These are phyloP conservation scores for Ophiostoma ulmi DNA, from an alignment of 2,329 filamentous ascomycete genomes.

Conservation along the genomic window DNA sequence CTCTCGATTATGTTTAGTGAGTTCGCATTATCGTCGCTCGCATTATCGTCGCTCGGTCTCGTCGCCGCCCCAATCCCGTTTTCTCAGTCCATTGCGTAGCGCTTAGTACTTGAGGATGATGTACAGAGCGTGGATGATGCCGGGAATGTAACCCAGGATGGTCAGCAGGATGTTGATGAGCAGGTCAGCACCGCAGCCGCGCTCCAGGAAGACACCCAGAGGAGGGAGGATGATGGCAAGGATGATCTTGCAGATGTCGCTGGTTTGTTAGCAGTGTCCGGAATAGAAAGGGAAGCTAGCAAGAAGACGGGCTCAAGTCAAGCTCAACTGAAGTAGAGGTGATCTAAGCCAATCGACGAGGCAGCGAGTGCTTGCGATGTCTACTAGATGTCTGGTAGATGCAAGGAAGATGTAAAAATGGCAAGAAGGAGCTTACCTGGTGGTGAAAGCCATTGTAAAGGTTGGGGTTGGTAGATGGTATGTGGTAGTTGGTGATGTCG, in stretches of 20 bases:
- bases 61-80: conserved; percentile 1
- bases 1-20: background rate
- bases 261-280: conserved; percentile 21
- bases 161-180: conserved; percentile 91
- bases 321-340: background rate
- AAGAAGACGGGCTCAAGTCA: background rate
- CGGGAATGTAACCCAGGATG: conserved; percentile 65
- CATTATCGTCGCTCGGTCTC: background rate
- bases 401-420: background rate
- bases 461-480: background rate
- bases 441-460: conserved; percentile 54
- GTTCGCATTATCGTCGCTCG: background rate
- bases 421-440: conserved; percentile 42
- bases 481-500: conserved; percentile 4
- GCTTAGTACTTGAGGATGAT: conserved; percentile 83
- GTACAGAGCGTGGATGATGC: conserved; percentile 91
- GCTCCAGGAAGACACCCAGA: conserved; percentile 90
- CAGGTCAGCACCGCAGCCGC: conserved; percentile 78
- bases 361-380: too few relatives aligned
- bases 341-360: background rate
- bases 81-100: background rate
- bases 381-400: background rate
- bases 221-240: conserved; percentile 86
- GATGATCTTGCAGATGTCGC: conserved; percentile 64
- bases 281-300: too few relatives aligned